Conservation (phyloP, 164 flowering plant genomes). For the Malania oleifera region DNA sequence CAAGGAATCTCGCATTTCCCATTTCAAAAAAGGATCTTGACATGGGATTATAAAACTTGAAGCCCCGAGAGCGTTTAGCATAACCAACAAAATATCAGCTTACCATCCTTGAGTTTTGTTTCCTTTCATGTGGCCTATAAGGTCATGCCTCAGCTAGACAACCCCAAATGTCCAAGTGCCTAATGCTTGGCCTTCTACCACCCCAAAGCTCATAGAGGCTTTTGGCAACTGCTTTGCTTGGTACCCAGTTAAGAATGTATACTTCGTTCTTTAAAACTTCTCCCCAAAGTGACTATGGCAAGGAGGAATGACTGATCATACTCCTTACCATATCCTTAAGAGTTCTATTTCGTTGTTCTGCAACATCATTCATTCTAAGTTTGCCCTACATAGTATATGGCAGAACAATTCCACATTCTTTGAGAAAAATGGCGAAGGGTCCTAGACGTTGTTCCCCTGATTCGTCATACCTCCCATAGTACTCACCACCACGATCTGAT, state of each 20-base stretch:
- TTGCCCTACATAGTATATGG: not conserved
- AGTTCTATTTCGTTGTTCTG: not conserved
- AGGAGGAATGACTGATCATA: not conserved
- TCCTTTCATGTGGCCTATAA: too few relatives aligned
- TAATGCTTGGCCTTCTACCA: not conserved
- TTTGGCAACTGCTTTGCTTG: too few relatives aligned
- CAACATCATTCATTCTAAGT: constrained; percentile 1
- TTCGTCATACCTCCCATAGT: constrained; percentile 1
- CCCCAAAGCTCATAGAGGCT: too few relatives aligned
- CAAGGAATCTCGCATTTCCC: not conserved
- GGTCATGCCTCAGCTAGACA: too few relatives aligned
- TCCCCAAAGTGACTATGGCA: not conserved
- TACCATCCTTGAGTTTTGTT: too few relatives aligned
- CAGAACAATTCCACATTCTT: not conserved
- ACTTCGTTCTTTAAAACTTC: not conserved
- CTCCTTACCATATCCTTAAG: constrained; percentile 1
- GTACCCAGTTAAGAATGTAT: too few relatives aligned
- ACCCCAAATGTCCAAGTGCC: not conserved
- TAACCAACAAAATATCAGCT: not conserved
- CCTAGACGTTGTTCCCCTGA: constrained; percentile 1
- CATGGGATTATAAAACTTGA: not conserved
- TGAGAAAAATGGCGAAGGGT: not conserved
- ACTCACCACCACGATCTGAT: too few relatives aligned
- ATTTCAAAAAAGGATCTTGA: not conserved
- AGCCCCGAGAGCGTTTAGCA: not conserved